phyloP scores from a whole-genome alignment of 176 grass and related monocot species.

The Ensete ventricosum region DNA sequence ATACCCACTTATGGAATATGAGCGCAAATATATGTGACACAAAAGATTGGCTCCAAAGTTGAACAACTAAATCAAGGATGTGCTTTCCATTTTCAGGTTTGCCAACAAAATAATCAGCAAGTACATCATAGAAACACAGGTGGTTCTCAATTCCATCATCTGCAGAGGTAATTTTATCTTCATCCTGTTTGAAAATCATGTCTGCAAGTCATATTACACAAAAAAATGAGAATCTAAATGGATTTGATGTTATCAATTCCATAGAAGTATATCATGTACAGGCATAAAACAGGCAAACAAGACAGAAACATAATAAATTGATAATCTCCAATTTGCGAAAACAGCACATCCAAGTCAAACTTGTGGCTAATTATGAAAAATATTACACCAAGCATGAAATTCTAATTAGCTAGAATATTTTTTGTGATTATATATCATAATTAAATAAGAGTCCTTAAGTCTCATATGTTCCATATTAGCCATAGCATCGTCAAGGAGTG shows the following conservation, averaged over 20 bases:
- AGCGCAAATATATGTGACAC: constrained; percentile 87
- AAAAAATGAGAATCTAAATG: constrained; percentile 10
- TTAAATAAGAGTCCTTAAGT: too few species aligned
- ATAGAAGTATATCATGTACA: too few species aligned
- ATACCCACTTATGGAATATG: constrained; percentile 96
- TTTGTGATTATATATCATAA: too few species aligned
- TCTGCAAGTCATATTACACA: constrained; percentile 32
- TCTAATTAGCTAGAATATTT: too few species aligned
- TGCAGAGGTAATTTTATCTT: constrained; percentile 34
- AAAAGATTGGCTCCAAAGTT: constrained; percentile 97
- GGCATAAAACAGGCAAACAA: too few species aligned
- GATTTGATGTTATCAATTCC: neutral
- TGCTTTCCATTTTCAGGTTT: constrained; percentile 63
- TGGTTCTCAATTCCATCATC: constrained; percentile 33
- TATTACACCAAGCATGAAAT: too few species aligned
- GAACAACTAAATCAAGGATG: constrained; percentile 85
- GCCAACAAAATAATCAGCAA: constrained; percentile 73
- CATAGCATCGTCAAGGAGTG: too few species aligned
- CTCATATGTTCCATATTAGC: too few species aligned
- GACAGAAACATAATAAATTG: too few species aligned
- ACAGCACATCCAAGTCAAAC: too few species aligned
- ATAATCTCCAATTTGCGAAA: too few species aligned
- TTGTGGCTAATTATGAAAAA: too few species aligned
- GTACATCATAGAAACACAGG: constrained; percentile 84
- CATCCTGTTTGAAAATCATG: constrained; percentile 47